Conservation (phyloP, 805 yeast genomes). For the Soucietia sequanensis region DNA sequence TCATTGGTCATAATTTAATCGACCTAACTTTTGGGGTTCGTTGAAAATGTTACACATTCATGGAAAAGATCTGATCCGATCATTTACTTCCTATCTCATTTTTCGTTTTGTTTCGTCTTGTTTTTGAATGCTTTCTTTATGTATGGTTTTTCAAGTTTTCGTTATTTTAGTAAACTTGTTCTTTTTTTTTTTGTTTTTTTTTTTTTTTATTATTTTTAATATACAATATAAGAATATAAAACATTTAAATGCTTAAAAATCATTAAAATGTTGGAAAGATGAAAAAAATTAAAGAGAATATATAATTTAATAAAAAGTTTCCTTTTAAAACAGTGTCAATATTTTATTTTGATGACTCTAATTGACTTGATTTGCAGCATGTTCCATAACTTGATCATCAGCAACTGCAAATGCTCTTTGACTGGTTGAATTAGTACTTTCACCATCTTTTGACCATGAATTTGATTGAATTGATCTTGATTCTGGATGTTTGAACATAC, state of each 20-base stretch:
- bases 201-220: constrained; percentile 3
- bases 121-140: constrained; percentile 8
- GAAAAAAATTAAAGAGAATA: no score
- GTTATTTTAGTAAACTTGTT: constrained; percentile 1
- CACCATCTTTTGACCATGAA: constrained; percentile 34
- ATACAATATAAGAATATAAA: not conserved
- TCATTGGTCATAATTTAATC: no score
- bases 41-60: no score
- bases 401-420: constrained; percentile 76
- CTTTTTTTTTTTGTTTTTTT: constrained; percentile 4
- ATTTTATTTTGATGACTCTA: no score
- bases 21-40: no score
- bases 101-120: not conserved
- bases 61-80: no score
- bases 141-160: constrained; percentile 8
- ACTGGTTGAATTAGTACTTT: constrained; percentile 26
- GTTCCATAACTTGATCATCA: constrained; percentile 70
- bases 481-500: constrained; percentile 78
- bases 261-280: not conserved
- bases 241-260: constrained; percentile 1
- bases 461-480: constrained; percentile 49
- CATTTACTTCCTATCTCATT: not conserved
- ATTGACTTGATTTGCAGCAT: constrained; percentile 37
- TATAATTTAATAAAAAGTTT: no score
- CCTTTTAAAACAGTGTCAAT: no score